Evolutionary conservation across 352 stramenopile species (phyloP).

Genomic region (Stramenopiles sp.): DNA sequence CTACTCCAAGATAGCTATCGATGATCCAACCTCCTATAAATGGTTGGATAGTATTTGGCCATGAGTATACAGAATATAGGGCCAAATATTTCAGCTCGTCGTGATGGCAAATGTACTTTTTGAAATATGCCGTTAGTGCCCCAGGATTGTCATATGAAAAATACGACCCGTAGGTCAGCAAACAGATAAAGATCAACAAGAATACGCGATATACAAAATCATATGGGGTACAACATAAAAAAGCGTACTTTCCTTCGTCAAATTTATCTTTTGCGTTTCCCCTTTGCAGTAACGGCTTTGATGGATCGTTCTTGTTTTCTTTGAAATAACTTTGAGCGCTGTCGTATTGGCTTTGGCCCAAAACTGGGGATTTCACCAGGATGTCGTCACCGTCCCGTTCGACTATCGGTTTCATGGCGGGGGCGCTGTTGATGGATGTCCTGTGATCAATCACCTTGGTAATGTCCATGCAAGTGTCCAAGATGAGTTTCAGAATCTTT

Average conservation of each 20-base stretch:
- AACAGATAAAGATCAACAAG: background rate
- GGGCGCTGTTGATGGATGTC: too few relatives aligned
- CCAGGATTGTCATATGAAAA: slow-evolving; percentile 69
- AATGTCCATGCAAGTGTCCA: too few relatives aligned
- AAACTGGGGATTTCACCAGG: too few relatives aligned
- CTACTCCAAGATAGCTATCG: slow-evolving; percentile 50
- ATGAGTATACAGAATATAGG: slow-evolving; percentile 55
- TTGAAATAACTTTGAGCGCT: background rate
- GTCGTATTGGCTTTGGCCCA: too few relatives aligned
- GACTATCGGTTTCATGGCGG: too few relatives aligned
- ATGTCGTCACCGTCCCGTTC: too few relatives aligned
- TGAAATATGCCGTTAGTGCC: slow-evolving; percentile 28
- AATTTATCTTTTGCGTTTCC: background rate
- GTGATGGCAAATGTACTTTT: slow-evolving; percentile 24
- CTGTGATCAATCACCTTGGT: too few relatives aligned
- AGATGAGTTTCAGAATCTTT: too few relatives aligned
- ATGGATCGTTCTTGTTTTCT: background rate
- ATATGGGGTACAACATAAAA: background rate
- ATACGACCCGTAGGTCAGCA: slow-evolving; percentile 26
- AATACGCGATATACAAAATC: background rate
- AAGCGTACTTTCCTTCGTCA: background rate
- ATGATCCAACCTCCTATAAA: slow-evolving; percentile 75
- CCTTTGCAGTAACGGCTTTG: background rate
- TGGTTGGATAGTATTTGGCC: slow-evolving; percentile 49
- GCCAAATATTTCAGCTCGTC: slow-evolving; percentile 62